phyloP scores from a whole-genome alignment of 2,329 filamentous ascomycete species.

The Aspergillus texensis region DNA sequence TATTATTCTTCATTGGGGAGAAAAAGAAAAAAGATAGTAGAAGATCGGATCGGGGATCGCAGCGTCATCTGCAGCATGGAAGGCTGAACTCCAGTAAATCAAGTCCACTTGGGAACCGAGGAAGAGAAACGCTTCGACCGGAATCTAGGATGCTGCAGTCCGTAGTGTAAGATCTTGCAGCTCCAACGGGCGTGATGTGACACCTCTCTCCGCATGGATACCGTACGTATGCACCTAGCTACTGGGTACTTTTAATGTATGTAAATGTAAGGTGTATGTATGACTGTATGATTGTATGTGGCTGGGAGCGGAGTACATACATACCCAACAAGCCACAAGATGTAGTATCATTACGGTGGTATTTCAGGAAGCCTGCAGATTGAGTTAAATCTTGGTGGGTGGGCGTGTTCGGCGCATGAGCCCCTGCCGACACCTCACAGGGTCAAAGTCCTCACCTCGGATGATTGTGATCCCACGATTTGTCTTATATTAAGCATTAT shows the following conservation, averaged over 20 bases:
- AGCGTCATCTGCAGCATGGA: constrained; percentile 10
- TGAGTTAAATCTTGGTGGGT: constrained; percentile 6
- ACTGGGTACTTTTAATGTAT: not conserved
- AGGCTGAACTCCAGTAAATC: not conserved
- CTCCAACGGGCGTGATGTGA: constrained; percentile 7
- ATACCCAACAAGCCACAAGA: not conserved
- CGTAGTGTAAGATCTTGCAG: constrained; percentile 10
- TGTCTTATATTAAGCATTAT: not conserved
- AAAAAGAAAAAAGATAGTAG: not conserved
- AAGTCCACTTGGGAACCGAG: constrained; percentile 5
- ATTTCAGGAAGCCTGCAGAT: constrained; percentile 15
- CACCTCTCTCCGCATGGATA: constrained; percentile 3
- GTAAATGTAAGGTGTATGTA: not conserved
- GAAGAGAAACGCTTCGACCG: constrained; percentile 7
- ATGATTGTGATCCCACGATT: not conserved
- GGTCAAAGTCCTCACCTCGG: constrained; percentile 7
- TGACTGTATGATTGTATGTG: not conserved
- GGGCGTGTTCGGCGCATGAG: constrained; percentile 6
- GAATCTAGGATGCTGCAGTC: not conserved
- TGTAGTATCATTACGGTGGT: not conserved
- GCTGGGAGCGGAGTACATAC: not conserved
- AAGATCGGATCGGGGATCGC: constrained; percentile 20
- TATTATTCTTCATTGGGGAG: not conserved
- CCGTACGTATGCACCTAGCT: not conserved
- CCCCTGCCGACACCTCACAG: constrained; percentile 8